Conservation (phyloP, 306 rosid species). For the Vigna mungo region DNA sequence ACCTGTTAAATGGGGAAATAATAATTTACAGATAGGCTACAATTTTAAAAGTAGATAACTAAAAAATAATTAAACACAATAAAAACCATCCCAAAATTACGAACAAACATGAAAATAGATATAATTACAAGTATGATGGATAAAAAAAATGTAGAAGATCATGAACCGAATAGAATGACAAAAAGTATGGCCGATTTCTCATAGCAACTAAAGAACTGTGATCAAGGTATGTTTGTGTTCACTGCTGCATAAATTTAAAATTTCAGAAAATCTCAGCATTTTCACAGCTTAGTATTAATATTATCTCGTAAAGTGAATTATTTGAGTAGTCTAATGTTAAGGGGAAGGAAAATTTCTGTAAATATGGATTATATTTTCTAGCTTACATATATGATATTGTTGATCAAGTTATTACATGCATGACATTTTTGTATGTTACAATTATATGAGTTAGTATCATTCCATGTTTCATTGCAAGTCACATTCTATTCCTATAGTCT, state of each 20-base stretch:
- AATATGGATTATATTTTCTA: constrained; percentile 21
- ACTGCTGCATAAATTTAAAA: constrained; percentile 12
- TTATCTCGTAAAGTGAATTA: neutral
- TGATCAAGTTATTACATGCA: neutral
- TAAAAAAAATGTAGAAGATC: constrained; percentile 4
- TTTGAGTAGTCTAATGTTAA: constrained; percentile 9
- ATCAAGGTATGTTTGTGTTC: neutral
- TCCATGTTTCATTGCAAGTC: constrained; percentile 9
- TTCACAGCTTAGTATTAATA: neutral
- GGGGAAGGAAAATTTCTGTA: constrained; percentile 12
- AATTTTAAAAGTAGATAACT: neutral
- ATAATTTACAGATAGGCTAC: constrained; percentile 16
- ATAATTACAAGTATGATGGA: constrained; percentile 6
- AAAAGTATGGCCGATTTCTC: neutral
- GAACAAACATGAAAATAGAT: constrained; percentile 16
- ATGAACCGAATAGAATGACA: constrained; percentile 4
- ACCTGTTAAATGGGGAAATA: constrained; percentile 59
- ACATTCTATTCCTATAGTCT: constrained; percentile 9
- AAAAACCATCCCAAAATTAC: constrained; percentile 24
- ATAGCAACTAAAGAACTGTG: neutral
- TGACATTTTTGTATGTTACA: neutral
- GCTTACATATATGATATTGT: neutral
- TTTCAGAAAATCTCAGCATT: constrained; percentile 1
- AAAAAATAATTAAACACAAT: neutral
- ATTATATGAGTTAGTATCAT: neutral